phyloP scores from a whole-genome alignment of 148 eudicot species.

The Rhododendron vialii region DNA sequence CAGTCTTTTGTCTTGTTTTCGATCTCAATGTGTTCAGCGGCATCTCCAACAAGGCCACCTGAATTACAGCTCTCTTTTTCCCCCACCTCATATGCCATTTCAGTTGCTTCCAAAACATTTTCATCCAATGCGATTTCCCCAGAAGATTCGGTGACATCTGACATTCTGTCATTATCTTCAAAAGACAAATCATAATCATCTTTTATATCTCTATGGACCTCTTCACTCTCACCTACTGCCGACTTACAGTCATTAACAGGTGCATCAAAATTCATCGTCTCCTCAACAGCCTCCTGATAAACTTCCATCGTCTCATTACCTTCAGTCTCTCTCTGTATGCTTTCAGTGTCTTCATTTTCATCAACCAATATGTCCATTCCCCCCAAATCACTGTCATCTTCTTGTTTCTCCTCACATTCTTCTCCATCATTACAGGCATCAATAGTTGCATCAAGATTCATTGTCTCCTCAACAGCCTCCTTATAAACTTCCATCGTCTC shows the following conservation, averaged over 20 bases:
- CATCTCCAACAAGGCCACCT: conserved; percentile 25
- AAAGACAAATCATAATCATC: conserved; percentile 8
- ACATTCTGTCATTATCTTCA: conserved; percentile 28
- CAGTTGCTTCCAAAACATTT: conserved; percentile 16
- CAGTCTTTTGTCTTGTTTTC: conserved; percentile 15
- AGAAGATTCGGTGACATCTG: conserved; percentile 22
- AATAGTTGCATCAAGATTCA: conserved; percentile 20
- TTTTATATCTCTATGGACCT: conserved; percentile 16
- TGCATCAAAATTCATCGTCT: conserved; percentile 16
- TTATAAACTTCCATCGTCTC: conserved; percentile 15
- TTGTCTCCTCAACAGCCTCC: conserved; percentile 27
- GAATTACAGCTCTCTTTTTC: conserved; percentile 26
- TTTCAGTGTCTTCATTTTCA: conserved; percentile 21
- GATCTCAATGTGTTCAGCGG: conserved; percentile 24
- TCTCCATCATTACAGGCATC: conserved; percentile 23
- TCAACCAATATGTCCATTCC: conserved; percentile 16
- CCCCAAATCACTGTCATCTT: conserved; percentile 22
- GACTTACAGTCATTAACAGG: conserved; percentile 19
- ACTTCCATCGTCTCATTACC: conserved; percentile 18
- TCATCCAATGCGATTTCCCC: conserved; percentile 23
- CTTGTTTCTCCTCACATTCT: conserved; percentile 8
- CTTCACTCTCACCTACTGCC: conserved; percentile 28
- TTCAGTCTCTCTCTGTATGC: conserved; percentile 10
- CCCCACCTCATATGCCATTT: conserved; percentile 13
- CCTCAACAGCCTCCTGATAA: conserved; percentile 26